Base-by-base conservation (phyloP, 371 early-diverging fungal genomes). In the Lichtheimia hyalospora region DNA sequence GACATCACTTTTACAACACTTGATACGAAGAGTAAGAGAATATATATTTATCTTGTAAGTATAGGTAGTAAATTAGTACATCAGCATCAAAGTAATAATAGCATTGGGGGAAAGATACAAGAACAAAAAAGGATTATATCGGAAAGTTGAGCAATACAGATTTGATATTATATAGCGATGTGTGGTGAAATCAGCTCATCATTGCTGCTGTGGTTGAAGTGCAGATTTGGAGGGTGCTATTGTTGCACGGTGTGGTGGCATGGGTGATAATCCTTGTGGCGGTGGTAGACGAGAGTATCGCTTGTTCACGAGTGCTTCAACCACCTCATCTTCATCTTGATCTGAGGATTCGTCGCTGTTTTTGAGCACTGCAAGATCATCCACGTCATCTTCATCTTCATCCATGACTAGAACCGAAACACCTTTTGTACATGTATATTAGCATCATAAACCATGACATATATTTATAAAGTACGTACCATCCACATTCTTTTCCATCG, bases 401-500 rank as follows among this genome's bases (percentile, higher is more conserved):
- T 54, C 54, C n/a, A 54, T 28, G 20, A 20, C 34, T 5, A 39
- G 13, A 6, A 41, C 34, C 0, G 34, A 34, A 10, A 16, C 54
- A n/a, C 39, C 20, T 16, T 24, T 52, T 13, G n/a, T n/a, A 25
- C 14, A 52, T n/a, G 23, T 14, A 12, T 21, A 12, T 14, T 1
- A 21, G 51, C 25, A 21, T 50, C 10, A 23, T 25, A n/a, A 34
- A 40, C 28, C 14, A n/a, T 7, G 14, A 27, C 7, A n/a, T 23
- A n/a, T 27, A n/a, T 34, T 18, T n/a, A 6, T 3, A 2, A 25
- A 41, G 3, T 5, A 14, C 43, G 66, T 67, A 77, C 77, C 77
- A 55, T 74, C 73, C 60, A 75, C 65, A 16, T 52, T 24, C 40
- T 66, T 58, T 61, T 83, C 81, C 20, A 81, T 49, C 1, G 62